Evolutionary conservation across 2,329 filamentous ascomycete genomes (phyloP).

Genomic region (Alternaria brassicicola): DNA sequence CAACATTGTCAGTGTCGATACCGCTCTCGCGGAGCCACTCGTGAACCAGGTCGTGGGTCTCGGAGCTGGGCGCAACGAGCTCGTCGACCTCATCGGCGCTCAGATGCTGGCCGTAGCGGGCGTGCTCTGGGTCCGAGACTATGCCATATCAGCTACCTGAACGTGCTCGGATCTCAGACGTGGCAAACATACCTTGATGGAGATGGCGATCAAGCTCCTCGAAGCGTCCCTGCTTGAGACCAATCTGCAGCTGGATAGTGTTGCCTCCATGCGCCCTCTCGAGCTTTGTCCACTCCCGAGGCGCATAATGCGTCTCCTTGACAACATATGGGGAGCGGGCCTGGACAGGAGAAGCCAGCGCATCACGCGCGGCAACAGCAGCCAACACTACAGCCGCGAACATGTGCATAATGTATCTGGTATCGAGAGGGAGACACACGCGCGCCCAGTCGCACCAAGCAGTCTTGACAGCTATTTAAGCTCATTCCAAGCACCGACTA

Average conservation of each 20-base stretch:
- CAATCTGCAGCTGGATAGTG: conserved; percentile 62
- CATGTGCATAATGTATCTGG: conserved; percentile 13
- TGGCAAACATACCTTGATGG: conserved; percentile 51
- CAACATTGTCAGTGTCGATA: conserved; percentile 53
- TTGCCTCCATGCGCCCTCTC: conserved; percentile 56
- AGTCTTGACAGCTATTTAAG: conserved; percentile 13
- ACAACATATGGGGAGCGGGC: conserved; percentile 55
- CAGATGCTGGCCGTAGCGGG: conserved; percentile 63
- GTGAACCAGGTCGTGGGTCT: conserved; percentile 59
- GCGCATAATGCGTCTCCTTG: conserved; percentile 63
- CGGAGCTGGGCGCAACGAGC: conserved; percentile 59
- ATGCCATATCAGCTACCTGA: background rate
- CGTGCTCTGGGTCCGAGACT: conserved; percentile 54
- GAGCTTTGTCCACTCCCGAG: conserved; percentile 58
- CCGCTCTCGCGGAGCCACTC: conserved; percentile 63
- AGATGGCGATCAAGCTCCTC: conserved; percentile 62
- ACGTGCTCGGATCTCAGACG: too few relatives aligned
- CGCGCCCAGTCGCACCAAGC: background rate
- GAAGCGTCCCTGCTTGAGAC: conserved; percentile 63
- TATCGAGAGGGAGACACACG: background rate
- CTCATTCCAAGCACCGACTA: conserved; percentile 1
- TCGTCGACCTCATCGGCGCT: conserved; percentile 59
- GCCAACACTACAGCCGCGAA: conserved; percentile 32
- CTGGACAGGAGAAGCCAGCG: conserved; percentile 46
- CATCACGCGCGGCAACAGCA: conserved; percentile 35